Base-by-base conservation (phyloP, 495 filamentous ascomycete species). In the Massariosphaeria phaeospora region DNA sequence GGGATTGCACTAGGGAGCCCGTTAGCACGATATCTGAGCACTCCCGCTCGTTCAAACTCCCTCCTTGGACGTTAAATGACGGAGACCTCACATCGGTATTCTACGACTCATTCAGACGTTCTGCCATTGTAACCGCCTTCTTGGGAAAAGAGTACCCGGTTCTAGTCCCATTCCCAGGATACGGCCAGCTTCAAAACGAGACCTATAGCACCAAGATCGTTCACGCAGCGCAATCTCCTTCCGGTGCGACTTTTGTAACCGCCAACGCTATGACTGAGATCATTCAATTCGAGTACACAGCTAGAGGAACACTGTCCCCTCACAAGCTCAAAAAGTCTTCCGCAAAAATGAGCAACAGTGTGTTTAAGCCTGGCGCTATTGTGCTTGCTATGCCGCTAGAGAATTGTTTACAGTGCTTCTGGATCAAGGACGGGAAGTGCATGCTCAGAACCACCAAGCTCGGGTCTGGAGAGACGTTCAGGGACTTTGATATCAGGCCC, bases 231-330 rank as follows among this genome's bases (percentile, higher is more conserved):
- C 59, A 63, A 50, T 58, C 54, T 8, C 54, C 59, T 10, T 63
- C 59, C 6, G 54, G 59, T 17, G 11, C n/a, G 20, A 52, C 36
- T 10, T 58, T 63, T 31, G 30, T 52, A n/a, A 48, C 47, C 31
- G 54, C 43, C 9, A 63, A 63, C 44, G 53, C 53, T 5, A 63
- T 63, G 59, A 58, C 59, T 2, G 59, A 63, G 41, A 54, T 63
- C 27, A 55, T 63, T 29, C 54, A 63, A 31, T 57, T 63, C 38
- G 61, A 59, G 26, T 57, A 57, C 24, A 52, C 46, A n/a, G 21
- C 48, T 15, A 61, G 35, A 50, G 49, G 48, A 15, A 49, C 27
- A 13, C 38, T 61, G 13, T 42, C 31, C 15, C 46, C 55, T 2
- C 52, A 52, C 21, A 55, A 49, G 27, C 45, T 61, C 8, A 57